These are phyloP conservation scores for Phyllosticta citriasiana DNA, from an alignment of 2,329 filamentous ascomycete genomes.

Conservation along the genomic window DNA sequence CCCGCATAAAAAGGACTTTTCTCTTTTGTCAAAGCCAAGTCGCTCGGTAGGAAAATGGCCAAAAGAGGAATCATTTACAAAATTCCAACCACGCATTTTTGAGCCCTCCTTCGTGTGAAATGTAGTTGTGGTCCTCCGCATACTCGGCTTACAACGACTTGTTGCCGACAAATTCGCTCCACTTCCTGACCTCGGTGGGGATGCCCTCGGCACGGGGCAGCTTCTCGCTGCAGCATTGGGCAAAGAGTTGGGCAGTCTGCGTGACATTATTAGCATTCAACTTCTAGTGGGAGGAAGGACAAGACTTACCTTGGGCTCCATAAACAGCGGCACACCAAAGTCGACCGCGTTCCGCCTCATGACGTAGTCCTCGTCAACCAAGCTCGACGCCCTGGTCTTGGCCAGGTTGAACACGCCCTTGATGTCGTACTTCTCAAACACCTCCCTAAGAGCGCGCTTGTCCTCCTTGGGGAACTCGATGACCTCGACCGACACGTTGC, in stretches of 20 bases:
- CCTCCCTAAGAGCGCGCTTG: conserved; percentile 86
- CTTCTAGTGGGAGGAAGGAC: background rate
- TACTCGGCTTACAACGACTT: conserved; percentile 3
- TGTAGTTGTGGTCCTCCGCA: background rate
- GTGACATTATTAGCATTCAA: conserved; percentile 1
- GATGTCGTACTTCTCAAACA: conserved; percentile 96
- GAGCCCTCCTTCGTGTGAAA: background rate
- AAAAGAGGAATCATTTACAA: background rate
- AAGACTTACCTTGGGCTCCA: conserved; percentile 82
- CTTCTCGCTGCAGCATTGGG: conserved; percentile 95
- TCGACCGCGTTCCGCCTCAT: conserved; percentile 98
- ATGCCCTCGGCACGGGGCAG: conserved; percentile 81
- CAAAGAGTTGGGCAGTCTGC: conserved; percentile 90
- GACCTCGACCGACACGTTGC: conserved; percentile 64
- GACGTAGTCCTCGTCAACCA: conserved; percentile 90
- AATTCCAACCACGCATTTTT: background rate
- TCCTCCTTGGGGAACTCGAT: conserved; percentile 96
- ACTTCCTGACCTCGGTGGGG: conserved; percentile 80
- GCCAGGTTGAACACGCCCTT: conserved; percentile 93
- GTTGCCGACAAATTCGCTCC: conserved; percentile 84
- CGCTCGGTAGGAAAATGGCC: background rate
- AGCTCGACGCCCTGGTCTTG: conserved; percentile 68
- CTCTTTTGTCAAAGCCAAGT: background rate
- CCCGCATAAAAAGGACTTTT: background rate
- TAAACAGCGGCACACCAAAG: conserved; percentile 94